Evolutionary conservation across 2,329 filamentous ascomycete species (phyloP), one percentile per base, ranked within the genome.

Genomic region (Penicillium digitatum): DNA sequence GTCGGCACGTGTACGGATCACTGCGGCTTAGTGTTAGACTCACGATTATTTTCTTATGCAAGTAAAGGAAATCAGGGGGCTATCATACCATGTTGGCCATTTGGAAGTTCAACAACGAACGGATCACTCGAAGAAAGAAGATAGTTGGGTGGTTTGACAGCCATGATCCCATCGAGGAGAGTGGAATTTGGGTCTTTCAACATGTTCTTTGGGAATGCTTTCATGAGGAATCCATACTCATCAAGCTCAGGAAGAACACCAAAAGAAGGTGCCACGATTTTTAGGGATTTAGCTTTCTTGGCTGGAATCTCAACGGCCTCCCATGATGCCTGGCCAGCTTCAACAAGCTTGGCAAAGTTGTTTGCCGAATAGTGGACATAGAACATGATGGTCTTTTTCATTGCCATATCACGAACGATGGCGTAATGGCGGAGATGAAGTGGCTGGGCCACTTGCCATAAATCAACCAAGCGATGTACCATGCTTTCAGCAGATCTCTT

Each of bases 371-470:
- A 82, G 59, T 85, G 83, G 9, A 81, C 66, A 66, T 82, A 86
- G 56, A 81, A 78, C 12, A 75, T 72, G 29, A 72, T 68, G 18
- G 79, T 80, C 12, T 74, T 71, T 14, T 73, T 74, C 14, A 81
- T 73, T 2, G 75, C 72, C 6, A 77, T 80, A 52, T 85, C 82
- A 57, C 82, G 74, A 32, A 86, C 75, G 29, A 86, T 72, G 11
- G 79, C 76, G 16, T 84, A 69, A 62, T 85, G 82, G 18, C 80
- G 78, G 22, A 86, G 72, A 65, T 84, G 78, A 3, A 72, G 69
- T 24, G 83, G 83, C 61, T 87, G 84, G n/a, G 80, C 81, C 16
- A 79, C 63, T 51, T 82, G 78, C 79, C 82, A 85, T 52, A 77
- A 72, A 53, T 83, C 78, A 2, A 80, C 80, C 35, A 86, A 61